Evolutionary conservation across 345 rosid genomes (phyloP).

Genomic region (Gossypium raimondii): DNA sequence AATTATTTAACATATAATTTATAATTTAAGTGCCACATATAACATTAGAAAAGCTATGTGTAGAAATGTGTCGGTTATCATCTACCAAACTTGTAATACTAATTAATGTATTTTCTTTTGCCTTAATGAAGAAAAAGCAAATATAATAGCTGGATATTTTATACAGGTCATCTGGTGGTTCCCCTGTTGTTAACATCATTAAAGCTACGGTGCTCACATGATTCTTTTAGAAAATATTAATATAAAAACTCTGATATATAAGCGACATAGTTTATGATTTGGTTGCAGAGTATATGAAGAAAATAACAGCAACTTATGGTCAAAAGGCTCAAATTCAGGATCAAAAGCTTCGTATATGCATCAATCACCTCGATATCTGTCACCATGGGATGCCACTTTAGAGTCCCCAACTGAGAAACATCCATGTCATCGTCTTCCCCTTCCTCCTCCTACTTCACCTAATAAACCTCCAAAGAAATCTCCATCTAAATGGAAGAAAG

Average conservation of each 20-base stretch:
- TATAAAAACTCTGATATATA: no score
- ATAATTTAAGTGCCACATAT: neutral
- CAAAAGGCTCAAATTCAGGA: neutral
- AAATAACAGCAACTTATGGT: conserved; percentile 4
- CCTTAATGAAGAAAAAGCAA: no score
- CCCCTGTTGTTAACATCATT: no score
- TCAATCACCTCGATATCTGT: neutral
- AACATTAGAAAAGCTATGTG: neutral
- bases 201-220: no score
- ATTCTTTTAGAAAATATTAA: no score
- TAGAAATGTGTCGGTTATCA: neutral
- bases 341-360: conserved; percentile 11
- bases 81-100: neutral
- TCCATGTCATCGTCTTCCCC: conserved; percentile 18
- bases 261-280: neutral
- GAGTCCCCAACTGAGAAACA: conserved; percentile 9
- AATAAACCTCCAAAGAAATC: neutral
- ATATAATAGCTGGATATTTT: no score
- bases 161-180: no score
- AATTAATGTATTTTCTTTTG: neutral
- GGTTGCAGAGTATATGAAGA: conserved; percentile 3
- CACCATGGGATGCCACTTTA: conserved; percentile 3
- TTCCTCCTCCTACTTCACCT: conserved; percentile 9
- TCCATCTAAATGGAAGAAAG: conserved; percentile 20
- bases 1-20: no score